Evolutionary conservation across 495 filamentous ascomycete genomes (phyloP).

Genomic region (Thermothielavioides terrestris): DNA sequence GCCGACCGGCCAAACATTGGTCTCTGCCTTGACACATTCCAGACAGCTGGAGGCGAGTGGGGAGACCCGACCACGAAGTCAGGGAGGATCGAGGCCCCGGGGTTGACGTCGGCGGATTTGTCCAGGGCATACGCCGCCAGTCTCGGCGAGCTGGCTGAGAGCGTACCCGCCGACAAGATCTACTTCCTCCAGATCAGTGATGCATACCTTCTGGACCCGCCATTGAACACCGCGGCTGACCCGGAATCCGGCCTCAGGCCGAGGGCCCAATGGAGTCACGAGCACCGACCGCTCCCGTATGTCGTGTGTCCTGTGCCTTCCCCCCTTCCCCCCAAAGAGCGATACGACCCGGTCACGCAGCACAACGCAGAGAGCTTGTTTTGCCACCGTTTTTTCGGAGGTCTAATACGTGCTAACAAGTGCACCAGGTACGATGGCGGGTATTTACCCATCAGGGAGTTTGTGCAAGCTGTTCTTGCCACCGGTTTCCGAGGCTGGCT

Average conservation of each 20-base stretch:
- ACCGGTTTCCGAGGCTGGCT: conserved; percentile 70
- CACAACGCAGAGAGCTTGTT: no score
- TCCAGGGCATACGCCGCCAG: conserved; percentile 42
- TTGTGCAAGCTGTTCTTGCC: conserved; percentile 55
- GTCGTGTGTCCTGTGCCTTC: not conserved
- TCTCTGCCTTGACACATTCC: conserved; percentile 76
- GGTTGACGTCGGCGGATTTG: conserved; percentile 29
- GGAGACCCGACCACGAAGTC: conserved; percentile 61
- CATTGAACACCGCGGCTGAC: conserved; percentile 35
- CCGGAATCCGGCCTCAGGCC: conserved; percentile 44
- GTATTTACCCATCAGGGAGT: conserved; percentile 60
- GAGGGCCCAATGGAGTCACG: conserved; percentile 62
- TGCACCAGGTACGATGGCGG: conserved; percentile 48
- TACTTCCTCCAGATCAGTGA: conserved; percentile 71
- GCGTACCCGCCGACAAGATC: conserved; percentile 62
- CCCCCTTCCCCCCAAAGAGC: no score
- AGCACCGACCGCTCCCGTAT: conserved; percentile 57
- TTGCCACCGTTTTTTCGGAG: no score
- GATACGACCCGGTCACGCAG: not conserved
- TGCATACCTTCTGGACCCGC: conserved; percentile 55
- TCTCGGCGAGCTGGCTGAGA: conserved; percentile 44
- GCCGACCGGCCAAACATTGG: conserved; percentile 60
- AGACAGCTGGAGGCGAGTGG: conserved; percentile 68
- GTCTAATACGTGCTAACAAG: not conserved
- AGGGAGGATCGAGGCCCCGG: conserved; percentile 39